phyloP scores from a whole-genome alignment of 2,329 filamentous ascomycete genomes.

The Aureobasidium zeae region DNA sequence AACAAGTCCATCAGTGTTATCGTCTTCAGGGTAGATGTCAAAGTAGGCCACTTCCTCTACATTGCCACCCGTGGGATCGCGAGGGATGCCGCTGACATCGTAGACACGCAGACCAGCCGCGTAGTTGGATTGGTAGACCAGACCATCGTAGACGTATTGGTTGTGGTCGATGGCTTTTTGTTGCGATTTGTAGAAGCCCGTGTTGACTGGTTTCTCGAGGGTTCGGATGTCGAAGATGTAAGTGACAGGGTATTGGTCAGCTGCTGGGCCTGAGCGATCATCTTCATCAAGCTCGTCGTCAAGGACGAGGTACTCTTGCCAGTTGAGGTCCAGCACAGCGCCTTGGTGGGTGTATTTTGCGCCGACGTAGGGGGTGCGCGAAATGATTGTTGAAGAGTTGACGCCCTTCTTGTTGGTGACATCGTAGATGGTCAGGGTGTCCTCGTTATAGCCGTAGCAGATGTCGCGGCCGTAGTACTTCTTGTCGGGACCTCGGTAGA shows the following conservation, averaged over 20 bases:
- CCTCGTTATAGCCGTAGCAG: conserved; percentile 46
- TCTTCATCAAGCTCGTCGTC: conserved; percentile 48
- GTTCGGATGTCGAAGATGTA: conserved; percentile 44
- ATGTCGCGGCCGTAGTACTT: conserved; percentile 40
- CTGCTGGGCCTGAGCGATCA: conserved; percentile 32
- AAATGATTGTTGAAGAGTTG: conserved; percentile 33
- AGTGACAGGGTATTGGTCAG: conserved; percentile 36
- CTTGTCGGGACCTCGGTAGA: conserved; percentile 41
- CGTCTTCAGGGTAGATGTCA: conserved; percentile 45
- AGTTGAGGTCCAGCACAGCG: conserved; percentile 41
- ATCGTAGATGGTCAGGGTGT: conserved; percentile 41
- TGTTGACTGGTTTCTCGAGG: conserved; percentile 35
- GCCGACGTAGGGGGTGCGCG: conserved; percentile 41
- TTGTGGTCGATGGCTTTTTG: conserved; percentile 34
- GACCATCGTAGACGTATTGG: conserved; percentile 32
- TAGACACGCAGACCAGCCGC: conserved; percentile 29
- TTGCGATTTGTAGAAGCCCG: conserved; percentile 32
- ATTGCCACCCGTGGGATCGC: conserved; percentile 37
- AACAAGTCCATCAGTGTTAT: conserved; percentile 34
- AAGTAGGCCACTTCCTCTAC: conserved; percentile 44
- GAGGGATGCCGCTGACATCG: conserved; percentile 30
- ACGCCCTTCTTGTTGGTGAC: conserved; percentile 35
- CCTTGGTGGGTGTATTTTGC: conserved; percentile 47
- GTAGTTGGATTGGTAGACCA: conserved; percentile 33
- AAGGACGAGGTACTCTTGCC: conserved; percentile 40